Evolutionary conservation across 192 early-diverging fungal genomes (phyloP).

Genomic region (Globomyces pollinis-pini): DNA sequence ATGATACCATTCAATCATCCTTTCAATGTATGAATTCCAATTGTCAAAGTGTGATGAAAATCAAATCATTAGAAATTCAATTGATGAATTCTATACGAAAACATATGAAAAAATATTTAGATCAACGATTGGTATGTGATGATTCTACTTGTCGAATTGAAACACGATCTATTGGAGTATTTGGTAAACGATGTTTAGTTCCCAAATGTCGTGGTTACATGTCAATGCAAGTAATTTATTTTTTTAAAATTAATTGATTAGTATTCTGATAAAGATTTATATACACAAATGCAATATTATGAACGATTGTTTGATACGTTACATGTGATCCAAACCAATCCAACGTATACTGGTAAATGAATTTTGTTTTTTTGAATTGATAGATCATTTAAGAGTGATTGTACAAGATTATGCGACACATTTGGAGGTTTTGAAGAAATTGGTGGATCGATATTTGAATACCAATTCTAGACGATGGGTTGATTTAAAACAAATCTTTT

Average conservation of each 20-base stretch:
- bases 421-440: slow-evolving; percentile 20
- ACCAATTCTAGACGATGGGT: slow-evolving; percentile 68
- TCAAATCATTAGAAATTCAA: neutral
- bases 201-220: slow-evolving; percentile 63
- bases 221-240: slow-evolving; percentile 56
- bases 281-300: slow-evolving; percentile 77
- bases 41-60: neutral
- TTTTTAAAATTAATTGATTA: slow-evolving; percentile 39
- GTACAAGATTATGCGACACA: neutral
- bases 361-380: slow-evolving; percentile 15
- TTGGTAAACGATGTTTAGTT: slow-evolving; percentile 59
- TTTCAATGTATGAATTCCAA: neutral
- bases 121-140: slow-evolving; percentile 72
- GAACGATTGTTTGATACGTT: slow-evolving; percentile 59
- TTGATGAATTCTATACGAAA: slow-evolving; percentile 55
- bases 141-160: slow-evolving; percentile 59
- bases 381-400: neutral
- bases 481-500: slow-evolving; percentile 60
- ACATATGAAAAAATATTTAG: slow-evolving; percentile 64
- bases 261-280: slow-evolving; percentile 69
- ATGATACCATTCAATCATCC: neutral
- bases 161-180: slow-evolving; percentile 63
- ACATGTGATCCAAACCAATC: slow-evolving; percentile 16
- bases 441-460: slow-evolving; percentile 61
- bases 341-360: slow-evolving; percentile 13